phyloP scores from a whole-genome alignment of 129 eudicot genomes.

The Centella asiatica region DNA sequence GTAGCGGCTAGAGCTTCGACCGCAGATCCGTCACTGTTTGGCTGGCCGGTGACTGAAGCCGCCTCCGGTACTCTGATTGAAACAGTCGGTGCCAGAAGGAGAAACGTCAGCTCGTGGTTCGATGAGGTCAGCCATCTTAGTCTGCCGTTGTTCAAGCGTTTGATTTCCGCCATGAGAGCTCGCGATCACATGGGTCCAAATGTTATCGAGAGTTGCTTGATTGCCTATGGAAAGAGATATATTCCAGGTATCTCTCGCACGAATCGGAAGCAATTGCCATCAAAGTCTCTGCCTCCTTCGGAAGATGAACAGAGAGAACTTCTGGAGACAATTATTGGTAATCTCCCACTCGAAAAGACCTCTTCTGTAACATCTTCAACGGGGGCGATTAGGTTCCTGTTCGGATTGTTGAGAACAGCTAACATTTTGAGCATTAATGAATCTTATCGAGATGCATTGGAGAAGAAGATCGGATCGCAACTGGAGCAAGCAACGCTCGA shows the following conservation, averaged over 20 bases:
- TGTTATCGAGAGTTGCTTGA: slow-evolving; percentile 59
- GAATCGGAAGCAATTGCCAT: slow-evolving; percentile 37
- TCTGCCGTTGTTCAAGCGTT: slow-evolving; percentile 38
- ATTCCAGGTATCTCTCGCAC: slow-evolving; percentile 76
- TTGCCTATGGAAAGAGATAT: slow-evolving; percentile 53
- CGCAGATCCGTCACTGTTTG: slow-evolving; percentile 71
- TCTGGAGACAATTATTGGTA: slow-evolving; percentile 43
- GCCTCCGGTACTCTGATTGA: slow-evolving; percentile 11
- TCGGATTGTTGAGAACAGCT: slow-evolving; percentile 70
- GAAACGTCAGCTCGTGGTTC: slow-evolving; percentile 43
- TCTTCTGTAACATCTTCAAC: slow-evolving; percentile 18
- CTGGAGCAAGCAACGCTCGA: slow-evolving; percentile 76
- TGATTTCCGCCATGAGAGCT: slow-evolving; percentile 45
- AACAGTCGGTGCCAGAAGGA: slow-evolving; percentile 11
- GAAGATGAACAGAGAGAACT: slow-evolving; percentile 75
- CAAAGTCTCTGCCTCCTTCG: slow-evolving; percentile 33
- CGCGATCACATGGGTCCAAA: slow-evolving; percentile 42
- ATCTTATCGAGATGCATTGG: slow-evolving; percentile 36
- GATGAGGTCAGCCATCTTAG: slow-evolving; percentile 54
- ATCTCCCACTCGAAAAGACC: slow-evolving; percentile 45
- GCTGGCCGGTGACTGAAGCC: slow-evolving; percentile 78
- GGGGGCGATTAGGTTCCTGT: slow-evolving; percentile 29
- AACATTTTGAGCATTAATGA: slow-evolving; percentile 58
- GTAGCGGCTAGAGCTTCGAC: slow-evolving; percentile 52
- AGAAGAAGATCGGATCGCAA: slow-evolving; percentile 71